Base-by-base conservation (phyloP, 768 basidiomycete genomes). In the Rhodotorula graminis region DNA sequence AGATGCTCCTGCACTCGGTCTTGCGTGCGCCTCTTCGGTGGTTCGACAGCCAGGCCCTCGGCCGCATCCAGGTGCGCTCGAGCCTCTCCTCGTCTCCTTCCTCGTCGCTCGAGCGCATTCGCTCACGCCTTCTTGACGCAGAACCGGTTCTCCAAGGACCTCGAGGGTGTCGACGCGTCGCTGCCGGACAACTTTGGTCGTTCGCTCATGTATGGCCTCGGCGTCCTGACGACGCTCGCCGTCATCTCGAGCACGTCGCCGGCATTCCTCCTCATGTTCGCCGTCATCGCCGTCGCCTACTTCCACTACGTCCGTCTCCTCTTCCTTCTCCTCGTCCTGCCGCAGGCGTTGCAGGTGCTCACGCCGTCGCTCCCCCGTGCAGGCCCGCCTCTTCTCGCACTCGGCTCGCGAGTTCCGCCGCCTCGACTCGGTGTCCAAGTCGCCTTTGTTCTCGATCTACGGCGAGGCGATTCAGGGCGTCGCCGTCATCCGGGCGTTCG, bases 321-420 rank as follows among this genome's bases (percentile, higher is more conserved):
- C n/a, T n/a, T n/a, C n/a, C n/a, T n/a, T n/a, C n/a, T n/a, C n/a
- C n/a, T n/a, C n/a, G n/a, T n/a, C n/a, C n/a, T n/a, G n/a, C n/a
- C n/a, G n/a, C n/a, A n/a, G n/a, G n/a, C n/a, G n/a, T n/a, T n/a
- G n/a, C n/a, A n/a, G n/a, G n/a, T n/a, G 9, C 15, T 44, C 42
- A 8, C 42, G 15, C 42, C 42, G 9, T 44, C 42, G 42, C 42
- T 15, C 15, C 15, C 42, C 42, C 42, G 8, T 15, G 42, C 42
- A 44, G 42, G 78, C 78, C 19, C 58, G 69, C 47, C 66, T 76
- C 12, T 84, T 83, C 73, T 74, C 80, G 19, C 75, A 78, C 31
- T 80, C 81, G 11, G 80, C 79, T 23, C 76, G 82, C 50, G 82
- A 83, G 69, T 80, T 84, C 73, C 71, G 71, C 65, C 79, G 83